Evolutionary conservation across 1,139 yeast species (phyloP).

Genomic region (Geotrichum bryndzae): DNA sequence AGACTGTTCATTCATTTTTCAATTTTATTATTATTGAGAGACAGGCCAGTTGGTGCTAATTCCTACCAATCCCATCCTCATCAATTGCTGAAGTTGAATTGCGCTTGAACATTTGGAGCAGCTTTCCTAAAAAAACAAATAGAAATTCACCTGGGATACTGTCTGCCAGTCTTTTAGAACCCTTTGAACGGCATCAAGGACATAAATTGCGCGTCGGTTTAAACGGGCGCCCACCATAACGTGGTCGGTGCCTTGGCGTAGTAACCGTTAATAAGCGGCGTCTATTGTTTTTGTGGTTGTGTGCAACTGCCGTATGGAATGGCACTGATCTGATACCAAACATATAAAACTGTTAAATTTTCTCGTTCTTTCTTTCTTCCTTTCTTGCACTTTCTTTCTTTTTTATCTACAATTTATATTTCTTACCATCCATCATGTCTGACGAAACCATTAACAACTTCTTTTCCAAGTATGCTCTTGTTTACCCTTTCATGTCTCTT

Average conservation of each 20-base stretch:
- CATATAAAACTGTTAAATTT: not conserved
- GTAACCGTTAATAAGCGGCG: not conserved
- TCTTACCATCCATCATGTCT: conserved; percentile 20
- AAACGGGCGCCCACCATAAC: not conserved
- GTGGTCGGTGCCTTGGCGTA: not conserved
- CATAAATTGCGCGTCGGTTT: not conserved
- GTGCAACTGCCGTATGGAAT: not conserved
- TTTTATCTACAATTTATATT: not conserved
- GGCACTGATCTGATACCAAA: not conserved
- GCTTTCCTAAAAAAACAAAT: not conserved
- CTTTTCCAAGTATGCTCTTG: conserved; percentile 22
- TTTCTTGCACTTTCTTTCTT: not conserved
- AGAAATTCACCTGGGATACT: too few relatives aligned
- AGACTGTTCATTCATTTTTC: too few relatives aligned
- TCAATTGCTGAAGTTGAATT: too few relatives aligned
- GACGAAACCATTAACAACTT: conserved; percentile 22
- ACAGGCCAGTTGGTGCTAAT: too few relatives aligned
- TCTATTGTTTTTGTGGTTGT: not conserved
- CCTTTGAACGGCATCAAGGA: not conserved
- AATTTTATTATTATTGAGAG: too few relatives aligned
- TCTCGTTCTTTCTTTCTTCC: not conserved
- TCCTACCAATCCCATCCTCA: too few relatives aligned
- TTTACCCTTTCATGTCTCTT: not conserved
- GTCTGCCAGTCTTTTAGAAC: too few relatives aligned
- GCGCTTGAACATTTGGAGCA: not conserved